Percentiles rank a stretch among this genome's conserved stretches.
phyloP scores from a whole-genome alignment of 2,329 filamentous ascomycete genomes.

The Claviceps paspali region DNA sequence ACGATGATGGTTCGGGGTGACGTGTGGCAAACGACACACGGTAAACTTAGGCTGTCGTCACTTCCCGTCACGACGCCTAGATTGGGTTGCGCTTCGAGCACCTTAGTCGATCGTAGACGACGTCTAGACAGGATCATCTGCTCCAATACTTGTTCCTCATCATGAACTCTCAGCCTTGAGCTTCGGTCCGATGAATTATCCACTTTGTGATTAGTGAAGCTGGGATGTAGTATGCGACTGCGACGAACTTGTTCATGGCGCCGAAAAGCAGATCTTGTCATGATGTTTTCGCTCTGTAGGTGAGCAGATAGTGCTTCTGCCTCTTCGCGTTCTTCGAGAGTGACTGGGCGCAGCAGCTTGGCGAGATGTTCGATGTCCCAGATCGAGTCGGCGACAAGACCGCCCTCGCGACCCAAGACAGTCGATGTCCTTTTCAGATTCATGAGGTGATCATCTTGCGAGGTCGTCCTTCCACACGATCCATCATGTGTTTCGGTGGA shows the following conservation, averaged over 20 bases:
- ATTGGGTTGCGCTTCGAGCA: not conserved
- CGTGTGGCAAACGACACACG: conserved; percentile 87
- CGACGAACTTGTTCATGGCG: conserved; percentile 53
- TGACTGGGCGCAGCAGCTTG: conserved; percentile 66
- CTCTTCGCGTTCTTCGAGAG: conserved; percentile 62
- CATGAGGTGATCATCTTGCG: conserved; percentile 36
- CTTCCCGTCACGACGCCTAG: conserved; percentile 28
- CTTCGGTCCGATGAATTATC: conserved; percentile 8
- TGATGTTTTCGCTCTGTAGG: conserved; percentile 50
- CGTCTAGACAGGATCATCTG: conserved; percentile 42
- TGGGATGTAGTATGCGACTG: conserved; percentile 38
- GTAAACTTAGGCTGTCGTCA: conserved; percentile 56
- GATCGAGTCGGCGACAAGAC: conserved; percentile 44
- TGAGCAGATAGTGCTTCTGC: conserved; percentile 71
- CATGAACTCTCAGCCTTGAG: conserved; percentile 34
- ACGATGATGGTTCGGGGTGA: conserved; percentile 78
- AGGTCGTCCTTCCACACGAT: conserved; percentile 31
- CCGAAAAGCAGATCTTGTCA: conserved; percentile 70
- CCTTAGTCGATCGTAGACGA: conserved; percentile 6
- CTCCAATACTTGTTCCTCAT: conserved; percentile 46
- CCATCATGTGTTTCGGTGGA: conserved; percentile 26
- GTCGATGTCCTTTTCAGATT: conserved; percentile 61
- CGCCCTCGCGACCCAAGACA: conserved; percentile 29
- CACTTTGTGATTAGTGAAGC: conserved; percentile 8
- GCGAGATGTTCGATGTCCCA: conserved; percentile 58